Evolutionary conservation across 2,329 filamentous ascomycete genomes (phyloP), one percentile per base, ranked within the genome.

Genomic region (Apiospora aurea): DNA sequence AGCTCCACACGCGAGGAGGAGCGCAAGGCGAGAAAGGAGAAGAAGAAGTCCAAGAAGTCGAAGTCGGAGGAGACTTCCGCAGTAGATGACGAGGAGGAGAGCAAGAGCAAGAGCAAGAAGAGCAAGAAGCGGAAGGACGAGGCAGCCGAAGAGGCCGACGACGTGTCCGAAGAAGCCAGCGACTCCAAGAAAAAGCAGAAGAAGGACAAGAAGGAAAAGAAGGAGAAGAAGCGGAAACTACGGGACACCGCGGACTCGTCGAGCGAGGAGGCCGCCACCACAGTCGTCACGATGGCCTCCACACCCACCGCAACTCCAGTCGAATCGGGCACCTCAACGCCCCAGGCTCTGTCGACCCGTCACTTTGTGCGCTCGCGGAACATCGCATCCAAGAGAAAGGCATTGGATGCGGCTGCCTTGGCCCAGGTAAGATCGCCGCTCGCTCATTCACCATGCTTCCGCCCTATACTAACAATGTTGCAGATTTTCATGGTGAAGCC

Each of bases 371-470:
- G 96, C 74, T 91, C 93, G 76, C 88, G 94, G 73, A 94, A 95
- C 81, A 97, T 98, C 78, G 92, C 92, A 71, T 94, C 96, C 77
- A 98, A 98, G 86, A 91, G 91, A 77, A 90, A 92, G 84, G 95
- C 95, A 2, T 89, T 95, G 72, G 93, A 98, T 81, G 88, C 91
- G 68, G 91, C 92, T 78, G 94, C 95, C 18, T 83, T 98, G 79
- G 96, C 95, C 81, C 95, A 98, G 90, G 93, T 95, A 84, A 81
- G 85, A 8, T 21, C 2, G 14, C 10, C 11, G 14, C 24, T 68
- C 1, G 18, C 34, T 21, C 47, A 16, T 68, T 34, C 16, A 38
- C 44, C 10, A 34, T 26, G 4, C 21, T 24, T 43, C 2, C 47
- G 24, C 6, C 26, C 16, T 1, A 73, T 72, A 67, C 77, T 79